Conservation (phyloP, 2,329 filamentous ascomycete genomes). For the Ceratocystis smalleyi region DNA sequence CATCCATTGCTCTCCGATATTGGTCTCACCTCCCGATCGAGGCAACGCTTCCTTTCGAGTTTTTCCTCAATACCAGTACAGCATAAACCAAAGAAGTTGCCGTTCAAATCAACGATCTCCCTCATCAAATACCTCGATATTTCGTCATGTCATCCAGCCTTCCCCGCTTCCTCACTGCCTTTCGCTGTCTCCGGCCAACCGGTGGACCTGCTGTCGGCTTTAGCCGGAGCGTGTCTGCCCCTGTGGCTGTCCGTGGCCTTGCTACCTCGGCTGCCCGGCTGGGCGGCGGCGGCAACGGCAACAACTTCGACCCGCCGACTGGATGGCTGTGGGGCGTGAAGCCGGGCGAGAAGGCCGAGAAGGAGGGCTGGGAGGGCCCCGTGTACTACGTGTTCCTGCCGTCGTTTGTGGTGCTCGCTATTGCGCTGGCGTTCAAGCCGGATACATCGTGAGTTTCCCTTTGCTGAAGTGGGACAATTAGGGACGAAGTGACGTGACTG, state of each 20-base stretch:
- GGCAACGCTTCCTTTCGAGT: too few relatives aligned
- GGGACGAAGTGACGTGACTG: not conserved
- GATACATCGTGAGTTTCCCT: constrained; percentile 76
- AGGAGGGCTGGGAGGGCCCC: constrained; percentile 88
- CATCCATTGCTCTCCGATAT: too few relatives aligned
- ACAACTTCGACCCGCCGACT: constrained; percentile 73
- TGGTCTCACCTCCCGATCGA: too few relatives aligned
- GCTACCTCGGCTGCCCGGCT: constrained; percentile 22
- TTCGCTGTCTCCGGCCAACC: not conserved
- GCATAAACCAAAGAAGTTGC: too few relatives aligned
- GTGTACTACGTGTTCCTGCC: constrained; percentile 78
- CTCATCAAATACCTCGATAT: not conserved
- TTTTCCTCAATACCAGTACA: too few relatives aligned
- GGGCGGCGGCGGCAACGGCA: constrained; percentile 38
- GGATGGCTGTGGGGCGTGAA: constrained; percentile 92
- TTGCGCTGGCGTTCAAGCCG: constrained; percentile 91
- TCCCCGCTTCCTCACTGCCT: not conserved
- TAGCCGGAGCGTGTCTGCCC: not conserved
- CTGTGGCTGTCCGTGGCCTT: not conserved
- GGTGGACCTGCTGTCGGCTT: not conserved
- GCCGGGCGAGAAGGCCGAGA: constrained; percentile 87
- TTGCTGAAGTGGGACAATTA: not conserved
- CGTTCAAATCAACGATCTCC: not conserved
- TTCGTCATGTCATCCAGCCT: constrained; percentile 6
- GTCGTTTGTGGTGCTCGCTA: constrained; percentile 52